phyloP scores from a whole-genome alignment of 139 green algal species.

The Picochlorum sp. region DNA sequence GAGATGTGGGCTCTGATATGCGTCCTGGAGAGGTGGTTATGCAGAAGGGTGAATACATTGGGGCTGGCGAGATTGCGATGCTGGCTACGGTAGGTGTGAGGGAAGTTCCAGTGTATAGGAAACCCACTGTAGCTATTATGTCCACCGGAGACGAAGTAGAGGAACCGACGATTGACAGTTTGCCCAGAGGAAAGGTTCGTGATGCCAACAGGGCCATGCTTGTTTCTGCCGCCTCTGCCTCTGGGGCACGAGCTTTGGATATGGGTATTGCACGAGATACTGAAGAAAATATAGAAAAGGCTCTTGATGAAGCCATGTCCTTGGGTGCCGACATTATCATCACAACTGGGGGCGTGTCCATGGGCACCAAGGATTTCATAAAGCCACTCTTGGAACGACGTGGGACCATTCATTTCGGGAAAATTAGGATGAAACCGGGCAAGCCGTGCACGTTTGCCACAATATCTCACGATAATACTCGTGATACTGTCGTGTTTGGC shows the following conservation, averaged over 20 bases:
- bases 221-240: conserved; percentile 53
- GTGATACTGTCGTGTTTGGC: conserved; percentile 37
- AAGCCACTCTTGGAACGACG: conserved; percentile 82
- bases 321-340: conserved; percentile 71
- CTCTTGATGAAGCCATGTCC: conserved; percentile 52
- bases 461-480: conserved; percentile 25
- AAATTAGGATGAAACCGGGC: conserved; percentile 89
- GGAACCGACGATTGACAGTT: conserved; percentile 32
- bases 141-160: conserved; percentile 79
- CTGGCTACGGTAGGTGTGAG: conserved; percentile 75
- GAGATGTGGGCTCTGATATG: conserved; percentile 73
- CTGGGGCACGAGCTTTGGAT: conserved; percentile 43
- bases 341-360: conserved; percentile 89
- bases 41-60: conserved; percentile 55
- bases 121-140: conserved; percentile 68
- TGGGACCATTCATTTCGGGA: conserved; percentile 87
- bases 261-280: conserved; percentile 70
- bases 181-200: conserved; percentile 71
- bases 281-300: conserved; percentile 43
- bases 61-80: conserved; percentile 77
- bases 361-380: conserved; percentile 91
- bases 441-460: conserved; percentile 96
- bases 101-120: conserved; percentile 30
- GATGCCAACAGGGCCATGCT: conserved; percentile 90
- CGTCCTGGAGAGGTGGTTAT: conserved; percentile 57